phyloP scores from a whole-genome alignment of 176 grass and related monocot genomes.

The Microstegium vimineum region DNA sequence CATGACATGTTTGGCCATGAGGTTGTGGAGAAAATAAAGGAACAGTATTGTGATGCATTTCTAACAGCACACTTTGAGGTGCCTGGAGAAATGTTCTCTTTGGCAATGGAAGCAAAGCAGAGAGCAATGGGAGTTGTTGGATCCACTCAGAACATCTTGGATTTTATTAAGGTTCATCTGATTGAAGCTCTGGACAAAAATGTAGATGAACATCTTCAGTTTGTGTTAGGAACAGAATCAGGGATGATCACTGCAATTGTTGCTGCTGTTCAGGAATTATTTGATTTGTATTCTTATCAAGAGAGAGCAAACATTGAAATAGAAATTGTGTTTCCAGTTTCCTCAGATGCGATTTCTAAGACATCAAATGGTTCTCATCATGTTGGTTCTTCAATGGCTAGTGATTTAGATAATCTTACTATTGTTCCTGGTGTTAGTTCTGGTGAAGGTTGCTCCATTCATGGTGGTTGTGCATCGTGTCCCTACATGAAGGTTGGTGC shows the following conservation, averaged over 20 bases:
- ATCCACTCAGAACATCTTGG: conserved; percentile 89
- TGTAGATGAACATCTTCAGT: conserved; percentile 82
- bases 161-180: conserved; percentile 75
- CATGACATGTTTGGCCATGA: conserved; percentile 96
- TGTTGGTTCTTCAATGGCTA: conserved; percentile 27
- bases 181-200: conserved; percentile 72
- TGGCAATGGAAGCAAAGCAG: conserved; percentile 91
- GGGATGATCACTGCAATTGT: conserved; percentile 99
- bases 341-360: conserved; percentile 79
- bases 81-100: conserved; percentile 97
- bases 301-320: conserved; percentile 69
- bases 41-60: conserved; percentile 84
- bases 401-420: conserved; percentile 46
- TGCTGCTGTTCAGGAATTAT: conserved; percentile 56
- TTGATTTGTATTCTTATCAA: conserved; percentile 36
- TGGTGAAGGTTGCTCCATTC: conserved; percentile 95
- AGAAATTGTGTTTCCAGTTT: conserved; percentile 96
- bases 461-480: conserved; percentile 93
- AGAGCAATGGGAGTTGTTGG: conserved; percentile 97
- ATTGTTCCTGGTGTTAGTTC: conserved; percentile 79
- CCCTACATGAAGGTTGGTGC: conserved; percentile 93
- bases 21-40: conserved; percentile 89
- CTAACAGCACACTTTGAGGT: conserved; percentile 98
- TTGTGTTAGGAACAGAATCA: conserved; percentile 95
- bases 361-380: conserved; percentile 43